A percentile compares a stretch with the other conserved stretches of the same genome.
These are phyloP conservation scores for Pseudopyrenochaeta lycopersici DNA, from an alignment of 2,329 filamentous ascomycete species.

Conservation along the genomic window DNA sequence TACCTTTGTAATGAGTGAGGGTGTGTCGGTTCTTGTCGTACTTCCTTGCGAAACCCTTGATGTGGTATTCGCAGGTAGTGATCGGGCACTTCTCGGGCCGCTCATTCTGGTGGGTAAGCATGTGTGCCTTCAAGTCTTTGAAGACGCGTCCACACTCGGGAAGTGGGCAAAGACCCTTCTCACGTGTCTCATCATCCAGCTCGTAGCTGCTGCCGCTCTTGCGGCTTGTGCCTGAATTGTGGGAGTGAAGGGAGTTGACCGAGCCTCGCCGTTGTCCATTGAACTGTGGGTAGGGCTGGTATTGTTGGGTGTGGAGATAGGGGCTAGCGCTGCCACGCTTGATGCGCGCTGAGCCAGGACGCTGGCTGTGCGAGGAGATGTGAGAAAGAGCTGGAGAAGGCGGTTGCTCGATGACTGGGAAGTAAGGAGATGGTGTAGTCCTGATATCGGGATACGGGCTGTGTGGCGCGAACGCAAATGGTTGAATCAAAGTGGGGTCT, in stretches of 20 bases:
- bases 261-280: constrained; percentile 69
- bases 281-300: constrained; percentile 61
- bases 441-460: constrained; percentile 54
- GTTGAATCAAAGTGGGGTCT: constrained; percentile 69
- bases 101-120: constrained; percentile 92
- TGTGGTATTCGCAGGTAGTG: constrained; percentile 87
- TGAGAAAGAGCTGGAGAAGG: constrained; percentile 72
- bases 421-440: constrained; percentile 52
- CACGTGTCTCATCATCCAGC: constrained; percentile 61
- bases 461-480: constrained; percentile 54
- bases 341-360: constrained; percentile 50
- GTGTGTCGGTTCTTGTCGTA: constrained; percentile 98
- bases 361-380: constrained; percentile 56
- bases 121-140: constrained; percentile 92
- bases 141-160: constrained; percentile 85
- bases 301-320: constrained; percentile 66
- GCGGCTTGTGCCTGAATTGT: constrained; percentile 66
- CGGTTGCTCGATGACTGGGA: constrained; percentile 56
- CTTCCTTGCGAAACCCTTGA: constrained; percentile 91
- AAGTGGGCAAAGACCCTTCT: constrained; percentile 79
- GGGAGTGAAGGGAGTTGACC: constrained; percentile 74
- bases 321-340: constrained; percentile 71
- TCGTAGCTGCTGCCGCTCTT: constrained; percentile 53
- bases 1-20: constrained; percentile 94
- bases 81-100: constrained; percentile 95